Conservation (phyloP, 177 flowering plant genomes). For the Vitis hybrid region DNA sequence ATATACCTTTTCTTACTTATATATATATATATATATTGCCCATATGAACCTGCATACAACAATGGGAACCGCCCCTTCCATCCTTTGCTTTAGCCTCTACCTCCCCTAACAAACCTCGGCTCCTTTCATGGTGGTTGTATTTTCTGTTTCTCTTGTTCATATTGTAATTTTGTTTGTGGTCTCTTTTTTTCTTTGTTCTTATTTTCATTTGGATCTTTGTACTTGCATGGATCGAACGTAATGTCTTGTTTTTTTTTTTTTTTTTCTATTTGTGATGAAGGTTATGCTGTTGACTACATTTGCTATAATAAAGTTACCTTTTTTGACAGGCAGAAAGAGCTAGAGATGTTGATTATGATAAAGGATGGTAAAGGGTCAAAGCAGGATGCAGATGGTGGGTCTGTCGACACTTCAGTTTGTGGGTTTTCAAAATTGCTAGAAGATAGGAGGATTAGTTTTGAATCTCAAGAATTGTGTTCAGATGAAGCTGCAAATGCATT, state of each 20-base stretch:
- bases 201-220: too few species aligned
- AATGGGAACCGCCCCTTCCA: too few species aligned
- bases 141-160: too few species aligned
- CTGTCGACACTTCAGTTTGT: constrained; percentile 15
- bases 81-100: too few species aligned
- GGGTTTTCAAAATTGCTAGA: constrained; percentile 40
- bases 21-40: too few species aligned
- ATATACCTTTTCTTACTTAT: too few species aligned
- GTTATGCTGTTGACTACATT: not conserved
- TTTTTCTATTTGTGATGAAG: not conserved
- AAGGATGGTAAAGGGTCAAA: constrained; percentile 31
- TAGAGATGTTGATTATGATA: constrained; percentile 46
- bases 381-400: constrained; percentile 18
- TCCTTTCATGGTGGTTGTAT: too few species aligned
- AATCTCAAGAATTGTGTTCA: constrained; percentile 47
- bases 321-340: constrained; percentile 60
- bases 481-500: constrained; percentile 65
- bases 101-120: too few species aligned
- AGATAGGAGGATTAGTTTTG: constrained; percentile 40
- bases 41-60: not conserved
- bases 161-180: too few species aligned
- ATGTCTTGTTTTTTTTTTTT: not conserved
- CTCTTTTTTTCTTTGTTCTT: too few species aligned
- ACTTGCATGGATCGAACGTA: too few species aligned
- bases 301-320: not conserved